Percentiles rank a stretch among this genome's conserved stretches.
phyloP scores from a whole-genome alignment of 2,329 filamentous ascomycete genomes.

The Zelopaecilomyces penicillatus region DNA sequence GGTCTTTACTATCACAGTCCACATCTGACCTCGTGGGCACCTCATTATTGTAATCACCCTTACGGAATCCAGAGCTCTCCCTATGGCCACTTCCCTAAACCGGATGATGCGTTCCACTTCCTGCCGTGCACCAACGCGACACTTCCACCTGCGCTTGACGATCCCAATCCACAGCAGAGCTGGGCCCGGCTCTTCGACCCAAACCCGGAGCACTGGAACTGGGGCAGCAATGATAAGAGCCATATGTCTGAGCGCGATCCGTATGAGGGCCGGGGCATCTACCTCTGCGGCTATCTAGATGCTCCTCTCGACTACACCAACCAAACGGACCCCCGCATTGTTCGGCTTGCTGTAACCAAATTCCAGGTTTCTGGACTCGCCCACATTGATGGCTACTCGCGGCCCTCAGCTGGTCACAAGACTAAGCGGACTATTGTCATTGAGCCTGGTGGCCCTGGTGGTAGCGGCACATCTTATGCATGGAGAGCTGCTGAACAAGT shows the following conservation, averaged over 20 bases:
- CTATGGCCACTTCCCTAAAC: constrained; percentile 26
- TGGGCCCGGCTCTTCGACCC: constrained; percentile 37
- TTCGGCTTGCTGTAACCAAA: constrained; percentile 40
- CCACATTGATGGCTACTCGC: constrained; percentile 11
- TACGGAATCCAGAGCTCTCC: constrained; percentile 4
- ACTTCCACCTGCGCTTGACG: constrained; percentile 33
- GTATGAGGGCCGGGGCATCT: constrained; percentile 34
- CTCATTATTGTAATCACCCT: constrained; percentile 4
- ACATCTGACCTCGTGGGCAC: constrained; percentile 3
- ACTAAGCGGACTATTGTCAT: constrained; percentile 40
- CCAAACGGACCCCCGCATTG: constrained; percentile 32
- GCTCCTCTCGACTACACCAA: constrained; percentile 42
- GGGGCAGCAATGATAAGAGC: constrained; percentile 24
- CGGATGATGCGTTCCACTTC: constrained; percentile 38
- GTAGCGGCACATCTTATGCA: constrained; percentile 34
- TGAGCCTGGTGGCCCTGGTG: constrained; percentile 43
- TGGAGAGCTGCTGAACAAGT: constrained; percentile 30
- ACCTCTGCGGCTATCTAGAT: constrained; percentile 39
- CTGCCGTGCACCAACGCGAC: constrained; percentile 37
- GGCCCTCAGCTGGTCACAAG: constrained; percentile 22
- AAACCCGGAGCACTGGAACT: constrained; percentile 37
- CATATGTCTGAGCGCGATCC: constrained; percentile 15
- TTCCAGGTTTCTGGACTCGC: constrained; percentile 39
- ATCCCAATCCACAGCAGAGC: constrained; percentile 24
- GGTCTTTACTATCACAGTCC: neutral